Conservation (phyloP, 805 yeast species). For the Hanseniaspora lindneri region DNA sequence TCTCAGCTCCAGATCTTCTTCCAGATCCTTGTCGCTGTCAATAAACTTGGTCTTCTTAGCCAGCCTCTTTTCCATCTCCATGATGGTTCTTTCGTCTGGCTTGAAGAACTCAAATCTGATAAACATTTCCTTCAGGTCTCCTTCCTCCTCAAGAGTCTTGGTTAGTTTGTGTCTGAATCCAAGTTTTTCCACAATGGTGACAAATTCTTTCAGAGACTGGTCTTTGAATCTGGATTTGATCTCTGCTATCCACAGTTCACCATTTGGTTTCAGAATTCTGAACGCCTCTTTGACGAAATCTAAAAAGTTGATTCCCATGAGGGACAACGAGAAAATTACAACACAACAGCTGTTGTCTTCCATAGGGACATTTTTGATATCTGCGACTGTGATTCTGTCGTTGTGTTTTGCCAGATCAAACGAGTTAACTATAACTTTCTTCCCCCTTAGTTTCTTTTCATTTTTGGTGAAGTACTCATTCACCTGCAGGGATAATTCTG, state of each 20-base stretch:
- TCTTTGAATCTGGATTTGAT: constrained; percentile 85
- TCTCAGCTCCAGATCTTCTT: constrained; percentile 40
- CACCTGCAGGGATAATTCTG: constrained; percentile 65
- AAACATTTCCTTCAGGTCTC: constrained; percentile 79
- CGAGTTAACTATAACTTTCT: constrained; percentile 59
- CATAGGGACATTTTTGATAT: constrained; percentile 80
- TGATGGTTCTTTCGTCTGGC: constrained; percentile 58
- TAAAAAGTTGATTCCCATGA: constrained; percentile 94
- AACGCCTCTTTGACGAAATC: constrained; percentile 87
- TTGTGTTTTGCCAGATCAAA: constrained; percentile 88
- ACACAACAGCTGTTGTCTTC: constrained; percentile 66
- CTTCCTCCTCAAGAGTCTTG: constrained; percentile 32
- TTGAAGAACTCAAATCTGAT: constrained; percentile 88
- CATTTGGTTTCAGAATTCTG: constrained; percentile 75
- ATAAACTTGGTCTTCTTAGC: constrained; percentile 56
- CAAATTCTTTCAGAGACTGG: constrained; percentile 66
- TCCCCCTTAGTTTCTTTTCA: constrained; percentile 28
- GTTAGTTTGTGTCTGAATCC: constrained; percentile 86
- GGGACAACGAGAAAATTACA: constrained; percentile 85
- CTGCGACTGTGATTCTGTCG: constrained; percentile 89
- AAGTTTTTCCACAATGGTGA: constrained; percentile 55
- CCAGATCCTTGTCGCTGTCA: constrained; percentile 55
- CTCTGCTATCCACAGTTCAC: constrained; percentile 96
- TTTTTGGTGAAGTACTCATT: constrained; percentile 35
- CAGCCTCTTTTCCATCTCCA: constrained; percentile 48